A percentile compares a stretch with the other conserved stretches of the same genome.
Evolutionary conservation across 2,329 filamentous ascomycete species (phyloP).

Genomic region (Cercospora canescens): DNA sequence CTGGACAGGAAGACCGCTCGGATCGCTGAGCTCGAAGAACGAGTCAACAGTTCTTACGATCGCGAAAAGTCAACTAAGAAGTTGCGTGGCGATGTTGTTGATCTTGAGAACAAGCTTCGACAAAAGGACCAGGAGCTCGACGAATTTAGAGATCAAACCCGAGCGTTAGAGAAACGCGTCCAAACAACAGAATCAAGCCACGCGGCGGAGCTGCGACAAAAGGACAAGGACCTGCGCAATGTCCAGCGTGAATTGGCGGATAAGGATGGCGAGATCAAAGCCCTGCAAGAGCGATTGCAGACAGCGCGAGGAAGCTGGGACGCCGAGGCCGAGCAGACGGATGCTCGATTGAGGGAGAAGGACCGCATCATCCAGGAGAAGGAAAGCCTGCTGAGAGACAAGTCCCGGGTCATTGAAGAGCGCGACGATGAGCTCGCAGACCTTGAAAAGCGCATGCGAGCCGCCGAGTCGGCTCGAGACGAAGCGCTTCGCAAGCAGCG

Average conservation of each 20-base stretch:
- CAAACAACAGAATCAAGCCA: conserved; percentile 27
- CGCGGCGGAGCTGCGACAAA: conserved; percentile 30
- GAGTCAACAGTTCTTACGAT: conserved; percentile 33
- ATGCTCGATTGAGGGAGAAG: conserved; percentile 39
- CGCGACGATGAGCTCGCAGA: conserved; percentile 67
- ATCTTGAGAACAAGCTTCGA: conserved; percentile 37
- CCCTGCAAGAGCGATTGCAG: conserved; percentile 38
- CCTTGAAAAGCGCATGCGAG: conserved; percentile 34
- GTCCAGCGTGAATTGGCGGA: conserved; percentile 47
- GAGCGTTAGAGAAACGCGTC: conserved; percentile 35
- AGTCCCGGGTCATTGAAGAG: conserved; percentile 70
- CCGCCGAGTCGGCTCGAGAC: conserved; percentile 30
- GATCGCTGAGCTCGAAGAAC: conserved; percentile 35
- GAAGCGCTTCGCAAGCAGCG: conserved; percentile 45
- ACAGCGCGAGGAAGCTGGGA: conserved; percentile 42
- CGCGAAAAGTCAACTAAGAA: conserved; percentile 41
- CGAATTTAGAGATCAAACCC: conserved; percentile 35
- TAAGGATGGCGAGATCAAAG: conserved; percentile 40
- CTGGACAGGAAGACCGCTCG: conserved; percentile 33
- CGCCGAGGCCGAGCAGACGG: conserved; percentile 38
- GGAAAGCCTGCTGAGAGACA: conserved; percentile 73
- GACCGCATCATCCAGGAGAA: conserved; percentile 64
- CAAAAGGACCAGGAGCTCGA: conserved; percentile 38
- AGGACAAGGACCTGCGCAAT: conserved; percentile 60
- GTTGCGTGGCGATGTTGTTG: conserved; percentile 37